Conservation (phyloP, 2,329 filamentous ascomycete genomes). For the Botrytis deweyae region DNA sequence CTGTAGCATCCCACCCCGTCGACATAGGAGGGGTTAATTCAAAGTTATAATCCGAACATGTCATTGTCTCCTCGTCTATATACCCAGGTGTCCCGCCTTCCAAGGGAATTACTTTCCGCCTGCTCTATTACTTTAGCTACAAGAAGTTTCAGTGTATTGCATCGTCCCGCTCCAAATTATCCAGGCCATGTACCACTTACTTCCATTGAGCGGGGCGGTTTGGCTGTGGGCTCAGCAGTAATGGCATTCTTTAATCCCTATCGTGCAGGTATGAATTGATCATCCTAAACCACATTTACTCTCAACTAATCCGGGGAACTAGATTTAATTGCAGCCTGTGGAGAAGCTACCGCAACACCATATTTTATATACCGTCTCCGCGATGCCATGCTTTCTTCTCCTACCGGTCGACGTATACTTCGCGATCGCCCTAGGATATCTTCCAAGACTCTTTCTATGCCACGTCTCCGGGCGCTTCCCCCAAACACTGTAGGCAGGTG, state of each 20-base stretch:
- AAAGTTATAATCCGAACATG: slow-evolving; percentile 25
- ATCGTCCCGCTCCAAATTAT: slow-evolving; percentile 58
- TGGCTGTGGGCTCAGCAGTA: slow-evolving; percentile 65
- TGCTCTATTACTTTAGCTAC: slow-evolving; percentile 31
- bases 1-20: neutral
- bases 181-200: slow-evolving; percentile 85
- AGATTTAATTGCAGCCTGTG: slow-evolving; percentile 94
- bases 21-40: neutral
- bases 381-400: slow-evolving; percentile 80
- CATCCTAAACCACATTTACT: neutral
- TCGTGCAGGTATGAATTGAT: slow-evolving; percentile 61
- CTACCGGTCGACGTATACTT: slow-evolving; percentile 87
- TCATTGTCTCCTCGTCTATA: slow-evolving; percentile 30
- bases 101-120: slow-evolving; percentile 32
- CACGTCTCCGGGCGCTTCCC: slow-evolving; percentile 69
- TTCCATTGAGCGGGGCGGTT: slow-evolving; percentile 67
- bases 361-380: slow-evolving; percentile 94
- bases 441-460: slow-evolving; percentile 63
- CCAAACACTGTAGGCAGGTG: slow-evolving; percentile 73
- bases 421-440: slow-evolving; percentile 86
- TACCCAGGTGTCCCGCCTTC: slow-evolving; percentile 26
- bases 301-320: slow-evolving; percentile 18
- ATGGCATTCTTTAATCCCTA: slow-evolving; percentile 71
- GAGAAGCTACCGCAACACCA: slow-evolving; percentile 89
- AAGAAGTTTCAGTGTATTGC: slow-evolving; percentile 73